A percentile compares a stretch with the other conserved stretches of the same genome.
These are phyloP conservation scores for Rhodotorula sphaerocarpa DNA, from an alignment of 768 basidiomycete genomes.

Conservation along the genomic window DNA sequence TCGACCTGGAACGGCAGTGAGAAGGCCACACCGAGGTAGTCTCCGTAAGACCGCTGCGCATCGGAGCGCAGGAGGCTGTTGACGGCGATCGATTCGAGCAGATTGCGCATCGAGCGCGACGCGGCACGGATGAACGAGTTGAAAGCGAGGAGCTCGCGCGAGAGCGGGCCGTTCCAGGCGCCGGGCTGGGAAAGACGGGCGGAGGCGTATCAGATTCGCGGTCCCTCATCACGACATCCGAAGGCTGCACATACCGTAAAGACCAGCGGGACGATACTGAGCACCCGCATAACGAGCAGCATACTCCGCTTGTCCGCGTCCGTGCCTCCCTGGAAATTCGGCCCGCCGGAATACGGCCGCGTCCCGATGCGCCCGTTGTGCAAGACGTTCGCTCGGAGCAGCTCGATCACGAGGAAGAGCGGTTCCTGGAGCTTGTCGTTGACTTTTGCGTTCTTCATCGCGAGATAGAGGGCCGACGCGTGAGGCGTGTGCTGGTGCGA, in stretches of 20 bases:
- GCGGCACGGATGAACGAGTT: slow-evolving; percentile 93
- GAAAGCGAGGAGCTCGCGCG: slow-evolving; percentile 92
- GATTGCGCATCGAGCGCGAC: slow-evolving; percentile 76
- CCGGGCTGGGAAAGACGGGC: slow-evolving; percentile 52
- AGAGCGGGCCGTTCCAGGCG: slow-evolving; percentile 91
- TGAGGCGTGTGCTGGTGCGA: slow-evolving; percentile 80
- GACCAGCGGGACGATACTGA: slow-evolving; percentile 87
- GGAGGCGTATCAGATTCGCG: too few relatives aligned
- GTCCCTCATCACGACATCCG: too few relatives aligned
- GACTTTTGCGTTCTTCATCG: slow-evolving; percentile 65
- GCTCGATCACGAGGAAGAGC: slow-evolving; percentile 85
- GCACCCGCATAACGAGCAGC: slow-evolving; percentile 89
- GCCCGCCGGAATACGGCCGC: slow-evolving; percentile 29
- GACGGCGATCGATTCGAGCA: slow-evolving; percentile 80
- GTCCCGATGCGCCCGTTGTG: slow-evolving; percentile 47
- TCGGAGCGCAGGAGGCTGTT: slow-evolving; percentile 89
- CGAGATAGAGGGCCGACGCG: slow-evolving; percentile 82
- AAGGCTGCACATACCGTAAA: slow-evolving; percentile 63
- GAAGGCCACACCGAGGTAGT: slow-evolving; percentile 81
- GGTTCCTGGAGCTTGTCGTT: slow-evolving; percentile 99
- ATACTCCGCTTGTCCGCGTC: slow-evolving; percentile 59
- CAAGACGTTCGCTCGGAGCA: slow-evolving; percentile 92
- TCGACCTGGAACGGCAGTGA: slow-evolving; percentile 91
- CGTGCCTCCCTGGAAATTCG: slow-evolving; percentile 46
- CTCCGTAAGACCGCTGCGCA: slow-evolving; percentile 76